phyloP scores from a whole-genome alignment of 441 rosid species.

The Gossypium schwendimanii region DNA sequence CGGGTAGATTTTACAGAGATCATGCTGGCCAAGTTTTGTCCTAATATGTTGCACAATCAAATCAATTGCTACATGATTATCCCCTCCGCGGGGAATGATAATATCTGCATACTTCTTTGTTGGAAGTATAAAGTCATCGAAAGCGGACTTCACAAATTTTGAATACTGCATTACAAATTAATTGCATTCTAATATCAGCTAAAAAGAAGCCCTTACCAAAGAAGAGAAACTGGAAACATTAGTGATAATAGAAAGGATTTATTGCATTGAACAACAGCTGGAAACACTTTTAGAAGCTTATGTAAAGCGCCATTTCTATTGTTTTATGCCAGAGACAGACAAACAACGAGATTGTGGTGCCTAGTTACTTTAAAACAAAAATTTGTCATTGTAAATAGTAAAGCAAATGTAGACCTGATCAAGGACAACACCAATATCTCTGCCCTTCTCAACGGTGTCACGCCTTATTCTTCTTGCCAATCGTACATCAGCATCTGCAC shows the following conservation, averaged over 20 bases:
- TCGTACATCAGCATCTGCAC: conserved; percentile 99
- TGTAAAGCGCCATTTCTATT: no score
- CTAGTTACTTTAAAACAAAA: neutral
- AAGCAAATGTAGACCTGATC: conserved; percentile 57
- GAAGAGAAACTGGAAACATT: neutral
- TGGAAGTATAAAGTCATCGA: conserved; percentile 95
- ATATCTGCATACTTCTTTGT: conserved; percentile 95
- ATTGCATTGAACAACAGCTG: neutral
- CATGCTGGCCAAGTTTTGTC: conserved; percentile 96
- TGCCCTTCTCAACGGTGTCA: conserved; percentile 80
- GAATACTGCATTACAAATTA: conserved; percentile 69
- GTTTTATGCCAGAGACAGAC: no score
- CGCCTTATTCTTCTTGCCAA: conserved; percentile 93
- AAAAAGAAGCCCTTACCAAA: neutral
- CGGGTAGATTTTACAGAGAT: conserved; percentile 94
- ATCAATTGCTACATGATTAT: conserved; percentile 97
- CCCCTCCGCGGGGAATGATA: conserved; percentile 97
- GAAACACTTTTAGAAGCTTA: no score
- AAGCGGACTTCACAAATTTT: conserved; percentile 95
- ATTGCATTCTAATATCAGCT: conserved; percentile 12
- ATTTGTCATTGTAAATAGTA: neutral
- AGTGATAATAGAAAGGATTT: neutral
- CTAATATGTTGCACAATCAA: conserved; percentile 94
- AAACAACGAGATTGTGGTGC: no score
- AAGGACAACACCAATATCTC: conserved; percentile 83